Evolutionary conservation across 495 filamentous ascomycete species (phyloP).

Genomic region (Chaetomidium leptoderma): DNA sequence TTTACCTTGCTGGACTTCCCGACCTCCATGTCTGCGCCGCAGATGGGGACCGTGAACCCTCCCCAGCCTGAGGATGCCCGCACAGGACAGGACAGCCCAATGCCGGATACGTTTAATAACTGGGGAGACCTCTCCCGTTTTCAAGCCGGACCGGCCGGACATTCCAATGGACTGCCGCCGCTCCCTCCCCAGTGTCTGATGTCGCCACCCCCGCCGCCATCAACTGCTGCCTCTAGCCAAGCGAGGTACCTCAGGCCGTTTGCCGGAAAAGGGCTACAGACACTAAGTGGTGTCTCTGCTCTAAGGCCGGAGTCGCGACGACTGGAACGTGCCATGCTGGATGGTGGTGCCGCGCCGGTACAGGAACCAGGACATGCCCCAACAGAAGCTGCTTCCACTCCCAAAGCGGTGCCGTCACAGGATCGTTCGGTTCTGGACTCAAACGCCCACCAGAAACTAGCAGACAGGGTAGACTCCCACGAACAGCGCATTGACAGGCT

Average conservation of each 20-base stretch:
- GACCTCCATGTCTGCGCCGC: constrained; percentile 19
- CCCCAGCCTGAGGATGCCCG: constrained; percentile 21
- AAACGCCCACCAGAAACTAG: constrained; percentile 33
- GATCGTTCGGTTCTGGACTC: constrained; percentile 4
- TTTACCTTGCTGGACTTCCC: constrained; percentile 32
- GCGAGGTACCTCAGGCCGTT: constrained; percentile 47
- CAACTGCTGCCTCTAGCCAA: constrained; percentile 44
- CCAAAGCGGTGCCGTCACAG: constrained; percentile 16
- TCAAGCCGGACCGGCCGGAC: constrained; percentile 29
- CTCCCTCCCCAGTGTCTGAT: constrained; percentile 51
- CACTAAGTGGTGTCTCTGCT: constrained; percentile 39
- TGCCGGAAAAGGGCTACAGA: constrained; percentile 44
- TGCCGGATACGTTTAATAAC: constrained; percentile 48
- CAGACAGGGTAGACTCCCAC: constrained; percentile 45
- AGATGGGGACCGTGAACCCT: constrained; percentile 21
- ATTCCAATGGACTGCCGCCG: constrained; percentile 37
- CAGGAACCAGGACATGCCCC: constrained; percentile 15
- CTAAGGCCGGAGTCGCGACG: constrained; percentile 31
- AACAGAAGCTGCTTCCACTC: constrained; percentile 1
- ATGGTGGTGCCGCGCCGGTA: constrained; percentile 19
- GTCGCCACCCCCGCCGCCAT: constrained; percentile 41
- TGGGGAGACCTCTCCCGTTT: constrained; percentile 45
- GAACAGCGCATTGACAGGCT: constrained; percentile 55
- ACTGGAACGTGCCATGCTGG: constrained; percentile 17
- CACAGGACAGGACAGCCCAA: constrained; percentile 31